A percentile compares a stretch with the other conserved stretches of the same genome.
phyloP scores from a whole-genome alignment of 2,329 filamentous ascomycete species.

The Fusarium verrucosum region DNA sequence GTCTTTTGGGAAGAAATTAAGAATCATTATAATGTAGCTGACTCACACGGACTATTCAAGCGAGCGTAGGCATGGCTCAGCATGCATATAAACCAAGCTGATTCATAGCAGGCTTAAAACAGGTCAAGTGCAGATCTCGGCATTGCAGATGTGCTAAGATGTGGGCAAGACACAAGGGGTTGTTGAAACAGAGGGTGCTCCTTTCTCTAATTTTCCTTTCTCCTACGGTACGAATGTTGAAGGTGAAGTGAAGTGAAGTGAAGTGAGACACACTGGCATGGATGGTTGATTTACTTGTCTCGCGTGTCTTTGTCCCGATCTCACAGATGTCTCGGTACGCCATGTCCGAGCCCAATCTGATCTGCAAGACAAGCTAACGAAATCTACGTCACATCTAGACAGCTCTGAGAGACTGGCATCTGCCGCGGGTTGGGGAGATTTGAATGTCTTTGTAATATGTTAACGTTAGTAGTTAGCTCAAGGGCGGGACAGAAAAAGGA shows the following conservation, averaged over 20 bases:
- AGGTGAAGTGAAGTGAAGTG: not conserved
- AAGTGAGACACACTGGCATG: slow-evolving; percentile 26
- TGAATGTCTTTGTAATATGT: slow-evolving; percentile 34
- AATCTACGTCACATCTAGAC: slow-evolving; percentile 25
- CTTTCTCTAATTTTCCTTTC: not conserved
- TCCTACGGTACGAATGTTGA: not conserved
- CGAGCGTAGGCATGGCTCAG: slow-evolving; percentile 23
- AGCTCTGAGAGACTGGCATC: slow-evolving; percentile 26
- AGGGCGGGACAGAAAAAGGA: slow-evolving; percentile 10
- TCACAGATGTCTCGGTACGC: slow-evolving; percentile 22
- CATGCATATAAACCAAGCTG: slow-evolving; percentile 14
- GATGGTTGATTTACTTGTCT: not conserved
- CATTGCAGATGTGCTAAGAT: slow-evolving; percentile 16
- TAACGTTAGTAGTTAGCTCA: not conserved
- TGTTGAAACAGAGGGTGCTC: not conserved
- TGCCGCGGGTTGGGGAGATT: slow-evolving; percentile 19
- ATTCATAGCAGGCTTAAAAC: slow-evolving; percentile 18
- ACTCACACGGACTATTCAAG: slow-evolving; percentile 27
- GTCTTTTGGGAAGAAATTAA: not conserved
- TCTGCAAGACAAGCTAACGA: slow-evolving; percentile 15
- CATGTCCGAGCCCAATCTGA: slow-evolving; percentile 7
- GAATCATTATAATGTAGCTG: slow-evolving; percentile 21
- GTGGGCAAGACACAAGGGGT: slow-evolving; percentile 11
- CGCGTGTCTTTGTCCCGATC: slow-evolving; percentile 29
- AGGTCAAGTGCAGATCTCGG: slow-evolving; percentile 28